Evolutionary conservation across 768 basidiomycete species (phyloP), one percentile per base, ranked within the genome.

Genomic region (Boletus sp.): DNA sequence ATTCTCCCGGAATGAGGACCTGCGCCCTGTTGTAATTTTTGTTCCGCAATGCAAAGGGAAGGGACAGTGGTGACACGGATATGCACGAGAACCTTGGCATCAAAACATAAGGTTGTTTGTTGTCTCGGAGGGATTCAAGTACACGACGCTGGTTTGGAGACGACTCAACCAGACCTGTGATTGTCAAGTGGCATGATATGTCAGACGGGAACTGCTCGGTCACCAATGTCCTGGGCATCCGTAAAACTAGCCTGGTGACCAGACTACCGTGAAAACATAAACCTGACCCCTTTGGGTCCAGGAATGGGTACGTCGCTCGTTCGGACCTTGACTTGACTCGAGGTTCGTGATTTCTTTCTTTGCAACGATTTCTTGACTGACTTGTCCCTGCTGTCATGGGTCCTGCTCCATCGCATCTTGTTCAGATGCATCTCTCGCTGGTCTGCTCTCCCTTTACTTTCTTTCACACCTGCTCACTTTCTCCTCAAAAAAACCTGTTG

Each of bases 381-480:
- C 9, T 27, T 25, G 11, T 38, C n/a, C 5, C 14, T 15, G 14
- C 34, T 15, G 34, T 40, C 21, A 43, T 25, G 23, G 8, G 15
- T 2, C 45, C 9, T 21, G 15, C 14, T 50, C 50, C 47, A n/a
- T 47, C 46, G 51, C 54, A 11, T 53, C 53, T 5, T 50, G 30
- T 27, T 58, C 60, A 4, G 23, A 54, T 45, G 60, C 64, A 51
- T 59, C 64, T 21, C 63, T 64, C 40, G 32, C 42, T 7, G 27
- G 63, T 65, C 7, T 14, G 54, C 32, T 14, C 21, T 23, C 8
- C 2, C 4, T 17, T 14, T 5, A 8, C 17, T 27, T 9, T 14
- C 11, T 32, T 13, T 17, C 15, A 11, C 13, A 4, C 13, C 30
- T 19, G 1, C 34, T 58, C 38, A 53, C 51, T 5, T n/a, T 39